A percentile compares a stretch with the other conserved stretches of the same genome.
Evolutionary conservation across 805 yeast genomes (phyloP).

Genomic region (Hanseniaspora pseudoguilliermondii): DNA sequence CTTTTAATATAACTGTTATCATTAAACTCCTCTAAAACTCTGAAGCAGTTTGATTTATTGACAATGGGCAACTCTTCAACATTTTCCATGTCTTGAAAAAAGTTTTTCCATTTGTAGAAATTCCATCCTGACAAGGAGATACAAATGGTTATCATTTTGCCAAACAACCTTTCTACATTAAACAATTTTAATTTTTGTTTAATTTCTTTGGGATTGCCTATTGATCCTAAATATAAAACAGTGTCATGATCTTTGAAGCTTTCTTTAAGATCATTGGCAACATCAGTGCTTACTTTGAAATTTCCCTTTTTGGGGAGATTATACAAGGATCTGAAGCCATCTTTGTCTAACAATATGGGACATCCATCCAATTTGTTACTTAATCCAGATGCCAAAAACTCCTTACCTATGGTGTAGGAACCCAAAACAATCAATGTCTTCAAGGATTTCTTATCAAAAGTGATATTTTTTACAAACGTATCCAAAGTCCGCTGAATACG

Average conservation of each 20-base stretch:
- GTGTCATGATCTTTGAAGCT: constrained; percentile 1
- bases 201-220: constrained; percentile 1
- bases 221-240: constrained; percentile 6
- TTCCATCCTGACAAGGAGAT: constrained; percentile 14
- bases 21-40: constrained; percentile 3
- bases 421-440: constrained; percentile 52
- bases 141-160: constrained; percentile 8
- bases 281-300: constrained; percentile 14
- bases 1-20: constrained; percentile 3
- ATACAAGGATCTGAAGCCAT: constrained; percentile 5
- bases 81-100: constrained; percentile 2
- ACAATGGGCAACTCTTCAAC: neutral
- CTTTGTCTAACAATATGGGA: constrained; percentile 4
- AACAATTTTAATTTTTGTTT: constrained; percentile 2
- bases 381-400: constrained; percentile 58
- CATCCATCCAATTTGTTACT: constrained; percentile 26
- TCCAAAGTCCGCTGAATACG: constrained; percentile 15
- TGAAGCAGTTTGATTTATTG: neutral
- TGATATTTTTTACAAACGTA: constrained; percentile 3
- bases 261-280: constrained; percentile 20
- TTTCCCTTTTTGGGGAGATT: neutral
- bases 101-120: constrained; percentile 9
- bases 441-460: constrained; percentile 25
- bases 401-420: constrained; percentile 87
- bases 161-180: neutral